phyloP scores from a whole-genome alignment of 768 basidiomycete species.

The Phanerochaete sordida region DNA sequence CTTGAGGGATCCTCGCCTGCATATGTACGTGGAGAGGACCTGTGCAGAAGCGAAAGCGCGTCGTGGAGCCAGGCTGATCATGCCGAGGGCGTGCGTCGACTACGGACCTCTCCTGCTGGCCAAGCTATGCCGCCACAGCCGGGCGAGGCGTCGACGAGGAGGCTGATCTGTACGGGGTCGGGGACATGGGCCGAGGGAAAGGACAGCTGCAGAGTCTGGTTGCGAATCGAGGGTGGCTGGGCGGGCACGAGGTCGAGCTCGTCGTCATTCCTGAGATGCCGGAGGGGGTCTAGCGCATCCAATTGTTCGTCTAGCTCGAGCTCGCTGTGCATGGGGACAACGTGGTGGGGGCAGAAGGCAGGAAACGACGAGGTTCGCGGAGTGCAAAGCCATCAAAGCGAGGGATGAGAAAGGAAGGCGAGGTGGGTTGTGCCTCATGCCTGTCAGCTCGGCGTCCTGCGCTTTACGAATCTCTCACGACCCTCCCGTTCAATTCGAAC shows the following conservation, averaged over 20 bases:
- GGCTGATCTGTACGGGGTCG: slow-evolving; percentile 37
- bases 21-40: slow-evolving; percentile 78
- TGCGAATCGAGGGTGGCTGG: slow-evolving; percentile 48
- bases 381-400: slow-evolving; percentile 1
- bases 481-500: slow-evolving; percentile 4
- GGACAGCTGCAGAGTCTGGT: slow-evolving; percentile 45
- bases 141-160: slow-evolving; percentile 74
- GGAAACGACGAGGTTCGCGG: neutral
- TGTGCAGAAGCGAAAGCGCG: slow-evolving; percentile 27
- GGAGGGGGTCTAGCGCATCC: slow-evolving; percentile 55
- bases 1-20: slow-evolving; percentile 52
- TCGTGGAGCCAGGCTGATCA: neutral
- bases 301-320: slow-evolving; percentile 52
- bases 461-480: slow-evolving; percentile 11
- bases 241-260: slow-evolving; percentile 41
- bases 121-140: slow-evolving; percentile 93
- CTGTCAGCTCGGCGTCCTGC: neutral
- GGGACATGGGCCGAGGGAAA: slow-evolving; percentile 23
- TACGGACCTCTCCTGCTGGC: slow-evolving; percentile 83
- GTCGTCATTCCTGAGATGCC: slow-evolving; percentile 49
- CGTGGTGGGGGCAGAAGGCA: neutral
- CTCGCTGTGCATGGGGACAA: slow-evolving; percentile 15
- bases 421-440: neutral
- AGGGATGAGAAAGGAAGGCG: slow-evolving; percentile 1
- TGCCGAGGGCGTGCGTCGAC: neutral